Evolutionary conservation across 2,329 filamentous ascomycete genomes (phyloP).

Genomic region (Penicillium sp.): DNA sequence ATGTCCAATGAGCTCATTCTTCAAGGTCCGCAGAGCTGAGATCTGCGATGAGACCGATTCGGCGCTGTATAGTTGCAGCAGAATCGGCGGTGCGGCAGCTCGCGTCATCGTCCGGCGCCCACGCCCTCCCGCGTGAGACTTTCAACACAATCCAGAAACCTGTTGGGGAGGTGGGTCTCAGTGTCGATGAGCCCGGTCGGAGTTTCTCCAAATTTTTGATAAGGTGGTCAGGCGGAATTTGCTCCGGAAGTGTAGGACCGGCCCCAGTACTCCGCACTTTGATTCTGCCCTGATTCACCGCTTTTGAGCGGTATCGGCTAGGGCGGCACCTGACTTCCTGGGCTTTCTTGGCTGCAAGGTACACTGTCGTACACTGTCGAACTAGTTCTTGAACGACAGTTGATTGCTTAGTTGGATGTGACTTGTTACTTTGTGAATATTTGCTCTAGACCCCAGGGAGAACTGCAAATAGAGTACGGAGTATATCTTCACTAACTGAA

Average conservation of each 20-base stretch:
- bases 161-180: background rate
- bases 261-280: background rate
- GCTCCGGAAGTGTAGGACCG: background rate
- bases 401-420: too few relatives aligned
- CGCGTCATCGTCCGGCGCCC: constrained; percentile 55
- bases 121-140: constrained; percentile 32
- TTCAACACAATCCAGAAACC: background rate
- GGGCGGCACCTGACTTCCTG: background rate
- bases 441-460: too few relatives aligned
- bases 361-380: too few relatives aligned
- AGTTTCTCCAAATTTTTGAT: background rate
- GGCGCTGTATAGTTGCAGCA: constrained; percentile 60
- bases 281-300: background rate
- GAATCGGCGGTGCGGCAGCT: constrained; percentile 55
- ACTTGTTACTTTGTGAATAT: too few relatives aligned
- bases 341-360: background rate
- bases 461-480: too few relatives aligned
- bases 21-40: constrained; percentile 69
- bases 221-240: background rate
- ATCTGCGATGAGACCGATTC: constrained; percentile 45
- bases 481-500: too few relatives aligned
- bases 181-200: background rate
- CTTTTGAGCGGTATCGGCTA: background rate
- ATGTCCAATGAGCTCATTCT: constrained; percentile 89
- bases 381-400: too few relatives aligned